Evolutionary conservation across 305 asterid genomes (phyloP), one percentile per base, ranked within the genome.

Genomic region (Striga hermonthica): DNA sequence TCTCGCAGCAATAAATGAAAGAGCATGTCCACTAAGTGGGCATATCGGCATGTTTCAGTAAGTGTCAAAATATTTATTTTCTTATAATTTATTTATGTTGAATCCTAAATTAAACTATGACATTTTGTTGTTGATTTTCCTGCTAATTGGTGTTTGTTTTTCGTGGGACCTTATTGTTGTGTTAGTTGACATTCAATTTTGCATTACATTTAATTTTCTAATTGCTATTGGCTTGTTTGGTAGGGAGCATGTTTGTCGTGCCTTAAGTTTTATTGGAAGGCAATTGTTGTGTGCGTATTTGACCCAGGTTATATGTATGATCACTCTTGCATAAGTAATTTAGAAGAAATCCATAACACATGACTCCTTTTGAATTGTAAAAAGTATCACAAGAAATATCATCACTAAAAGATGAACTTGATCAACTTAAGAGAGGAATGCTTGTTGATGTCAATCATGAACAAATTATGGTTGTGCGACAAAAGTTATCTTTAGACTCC

Each of bases 1-100:
- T 74, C 99, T 97, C 11, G 99, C 97, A 75, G 96, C 97, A 79
- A 93, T 90, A 82, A 93, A 93, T 44, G 99, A 93, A 74, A 93
- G 97, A 65, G 92, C 99, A 78, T 93, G 99, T 60, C 99, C 98
- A 15, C 80, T 94, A 63, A 85, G 97, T 81, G 99, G 96, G 72
- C 98, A 87, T 69, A 96, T n/a, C n/a, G 98, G 38, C 95, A 90
- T 81, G 97, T 90, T 71, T 90, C 97, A 66, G 99, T 94, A 78
- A 86, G 99, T 77, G 60, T 31, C 45, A n/a, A n/a, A 72, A 64
- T 49, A 58, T 52, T 57, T 28, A 35, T 10, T 22, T 63, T 62
- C 62, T 22, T 36, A 22, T 14, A 22, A 38, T 37, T 67, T 53
- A 40, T 56, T 67, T 31, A 4, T 52, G 36, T 58, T 11, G 7